Evolutionary conservation across 140 eudicot genomes (phyloP).

Genomic region (Ambrosia hybrid): DNA sequence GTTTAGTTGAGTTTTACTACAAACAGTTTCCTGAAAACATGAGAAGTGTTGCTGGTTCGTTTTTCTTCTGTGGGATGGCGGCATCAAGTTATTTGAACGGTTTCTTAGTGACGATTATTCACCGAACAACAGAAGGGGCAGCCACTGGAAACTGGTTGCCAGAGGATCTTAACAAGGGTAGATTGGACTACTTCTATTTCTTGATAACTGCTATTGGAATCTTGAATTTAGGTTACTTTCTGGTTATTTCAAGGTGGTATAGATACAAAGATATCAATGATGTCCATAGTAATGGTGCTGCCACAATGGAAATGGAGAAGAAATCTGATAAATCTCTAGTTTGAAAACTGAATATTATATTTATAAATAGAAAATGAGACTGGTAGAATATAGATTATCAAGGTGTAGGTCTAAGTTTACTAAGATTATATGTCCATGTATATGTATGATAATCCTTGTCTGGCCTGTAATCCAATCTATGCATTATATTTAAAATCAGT

Average conservation of each 20-base stretch:
- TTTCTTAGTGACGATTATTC: constrained; percentile 62
- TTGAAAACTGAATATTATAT: constrained; percentile 7
- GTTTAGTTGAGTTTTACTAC: constrained; percentile 76
- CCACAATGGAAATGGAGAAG: constrained; percentile 30
- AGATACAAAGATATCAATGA: constrained; percentile 43
- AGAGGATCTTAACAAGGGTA: constrained; percentile 81
- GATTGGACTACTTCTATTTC: constrained; percentile 65
- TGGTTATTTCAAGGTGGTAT: constrained; percentile 59
- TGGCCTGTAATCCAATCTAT: constrained; percentile 7
- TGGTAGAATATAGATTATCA: constrained; percentile 6
- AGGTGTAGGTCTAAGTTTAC: constrained; percentile 1
- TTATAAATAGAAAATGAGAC: not conserved
- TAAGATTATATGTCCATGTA: constrained; percentile 1
- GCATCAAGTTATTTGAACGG: constrained; percentile 58
- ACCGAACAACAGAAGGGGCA: constrained; percentile 43
- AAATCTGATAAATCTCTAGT: constrained; percentile 30
- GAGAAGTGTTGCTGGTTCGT: constrained; percentile 81
- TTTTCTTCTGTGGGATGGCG: constrained; percentile 67
- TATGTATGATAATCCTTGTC: constrained; percentile 12
- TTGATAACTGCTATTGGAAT: constrained; percentile 44
- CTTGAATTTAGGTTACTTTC: constrained; percentile 53
- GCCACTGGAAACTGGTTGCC: constrained; percentile 75
- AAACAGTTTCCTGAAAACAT: constrained; percentile 95
- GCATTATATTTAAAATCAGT: no score
- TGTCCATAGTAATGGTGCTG: not conserved